A percentile compares a stretch with the other conserved stretches of the same genome.
Conservation (phyloP, 805 yeast genomes). For the Zygosaccharomyces rouxii region DNA sequence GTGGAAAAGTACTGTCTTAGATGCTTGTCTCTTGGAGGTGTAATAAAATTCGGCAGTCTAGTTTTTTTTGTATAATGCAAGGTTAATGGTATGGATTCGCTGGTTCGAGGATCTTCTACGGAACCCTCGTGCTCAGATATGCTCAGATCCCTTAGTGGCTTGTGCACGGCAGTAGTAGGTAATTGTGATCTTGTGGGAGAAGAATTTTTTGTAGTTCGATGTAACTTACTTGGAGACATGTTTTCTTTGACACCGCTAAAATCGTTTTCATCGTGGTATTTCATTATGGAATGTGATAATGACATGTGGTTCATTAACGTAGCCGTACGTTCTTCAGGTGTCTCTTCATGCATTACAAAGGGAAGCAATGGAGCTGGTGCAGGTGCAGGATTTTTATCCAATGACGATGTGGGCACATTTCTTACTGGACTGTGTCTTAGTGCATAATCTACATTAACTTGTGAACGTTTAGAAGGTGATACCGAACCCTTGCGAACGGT, state of each 20-base stretch:
- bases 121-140: conserved; percentile 19
- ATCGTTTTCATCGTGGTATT: conserved; percentile 26
- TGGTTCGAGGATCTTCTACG: conserved; percentile 16
- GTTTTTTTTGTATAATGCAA: conserved; percentile 15
- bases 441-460: conserved; percentile 13
- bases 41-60: conserved; percentile 19
- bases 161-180: conserved; percentile 1
- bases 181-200: neutral
- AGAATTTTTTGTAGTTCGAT: neutral
- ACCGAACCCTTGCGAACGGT: conserved; percentile 11
- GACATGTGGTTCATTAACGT: conserved; percentile 19
- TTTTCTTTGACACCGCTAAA: conserved; percentile 19
- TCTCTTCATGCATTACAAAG: conserved; percentile 25
- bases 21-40: conserved; percentile 24
- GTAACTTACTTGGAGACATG: conserved; percentile 17
- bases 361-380: neutral
- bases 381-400: conserved; percentile 1
- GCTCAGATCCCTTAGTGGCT: conserved; percentile 19
- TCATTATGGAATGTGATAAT: conserved; percentile 23
- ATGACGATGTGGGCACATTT: conserved; percentile 8
- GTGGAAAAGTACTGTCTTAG: conserved; percentile 16
- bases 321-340: conserved; percentile 16
- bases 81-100: conserved; percentile 13
- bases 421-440: conserved; percentile 19
- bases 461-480: conserved; percentile 16